Conservation (phyloP, 495 filamentous ascomycete species). For the Podospora pseudocomata region DNA sequence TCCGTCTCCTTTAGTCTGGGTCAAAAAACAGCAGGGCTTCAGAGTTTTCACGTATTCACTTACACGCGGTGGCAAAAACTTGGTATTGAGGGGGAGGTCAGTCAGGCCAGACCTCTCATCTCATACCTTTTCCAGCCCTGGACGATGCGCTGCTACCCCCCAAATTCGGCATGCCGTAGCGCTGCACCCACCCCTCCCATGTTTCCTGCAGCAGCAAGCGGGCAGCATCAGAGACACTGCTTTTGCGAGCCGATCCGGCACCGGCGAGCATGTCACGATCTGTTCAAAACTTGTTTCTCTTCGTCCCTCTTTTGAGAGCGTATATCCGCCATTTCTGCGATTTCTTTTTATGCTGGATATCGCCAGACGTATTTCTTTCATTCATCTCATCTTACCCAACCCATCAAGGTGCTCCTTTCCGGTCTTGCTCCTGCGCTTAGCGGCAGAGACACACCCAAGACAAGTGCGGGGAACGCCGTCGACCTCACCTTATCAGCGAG, state of each 20-base stretch:
- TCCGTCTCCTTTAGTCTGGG: neutral
- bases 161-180: constrained; percentile 9
- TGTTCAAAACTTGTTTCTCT: neutral
- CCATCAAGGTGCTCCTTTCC: neutral
- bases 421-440: neutral
- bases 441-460: neutral
- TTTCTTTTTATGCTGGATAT: too few relatives aligned
- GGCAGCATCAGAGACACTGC: neutral
- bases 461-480: neutral
- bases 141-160: neutral
- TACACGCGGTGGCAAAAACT: constrained; percentile 9
- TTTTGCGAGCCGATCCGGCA: neutral
- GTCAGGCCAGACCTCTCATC: constrained; percentile 5
- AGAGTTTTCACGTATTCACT: neutral
- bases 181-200: neutral
- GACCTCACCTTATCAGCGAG: neutral
- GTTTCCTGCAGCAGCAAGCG: neutral
- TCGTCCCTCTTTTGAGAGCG: neutral
- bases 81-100: neutral
- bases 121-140: neutral
- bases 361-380: neutral
- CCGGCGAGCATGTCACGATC: neutral
- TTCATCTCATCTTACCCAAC: neutral
- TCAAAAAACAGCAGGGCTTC: neutral
- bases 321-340: too few relatives aligned